phyloP scores from a whole-genome alignment of 257 asterid genomes.

The Solanum habrochaites region DNA sequence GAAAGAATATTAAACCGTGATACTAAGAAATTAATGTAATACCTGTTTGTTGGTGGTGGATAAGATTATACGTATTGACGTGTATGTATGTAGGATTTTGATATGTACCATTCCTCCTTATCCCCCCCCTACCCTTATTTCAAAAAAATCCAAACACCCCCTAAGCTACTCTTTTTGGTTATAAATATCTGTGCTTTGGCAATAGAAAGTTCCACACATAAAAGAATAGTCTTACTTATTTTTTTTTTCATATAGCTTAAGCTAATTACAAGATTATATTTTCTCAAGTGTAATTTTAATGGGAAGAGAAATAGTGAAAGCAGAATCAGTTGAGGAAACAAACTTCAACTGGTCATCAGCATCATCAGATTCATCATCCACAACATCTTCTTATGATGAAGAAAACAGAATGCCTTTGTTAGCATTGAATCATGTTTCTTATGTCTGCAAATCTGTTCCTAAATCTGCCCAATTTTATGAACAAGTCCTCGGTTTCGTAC shows the following conservation, averaged over 20 bases:
- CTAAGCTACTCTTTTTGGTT: background rate
- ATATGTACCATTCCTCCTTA: background rate
- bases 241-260: background rate
- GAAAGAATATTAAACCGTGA: too few relatives aligned
- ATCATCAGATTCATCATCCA: background rate
- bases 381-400: background rate
- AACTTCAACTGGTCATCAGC: background rate
- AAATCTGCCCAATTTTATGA: slow-evolving; percentile 49
- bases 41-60: background rate
- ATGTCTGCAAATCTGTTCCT: slow-evolving; percentile 52
- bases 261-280: background rate
- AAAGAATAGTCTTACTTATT: background rate
- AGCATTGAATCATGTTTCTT: slow-evolving; percentile 66
- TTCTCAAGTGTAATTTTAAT: background rate
- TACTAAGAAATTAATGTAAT: background rate
- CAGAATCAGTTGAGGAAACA: background rate
- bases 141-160: background rate
- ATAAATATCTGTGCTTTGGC: background rate
- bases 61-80: background rate
- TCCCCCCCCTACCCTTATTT: too few relatives aligned
- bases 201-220: background rate
- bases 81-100: background rate
- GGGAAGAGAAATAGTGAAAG: background rate
- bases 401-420: slow-evolving; percentile 27
- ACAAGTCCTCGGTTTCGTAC: slow-evolving; percentile 64